These are phyloP conservation scores for Abrus precatorius DNA, from an alignment of 306 rosid species.

Conservation along the genomic window DNA sequence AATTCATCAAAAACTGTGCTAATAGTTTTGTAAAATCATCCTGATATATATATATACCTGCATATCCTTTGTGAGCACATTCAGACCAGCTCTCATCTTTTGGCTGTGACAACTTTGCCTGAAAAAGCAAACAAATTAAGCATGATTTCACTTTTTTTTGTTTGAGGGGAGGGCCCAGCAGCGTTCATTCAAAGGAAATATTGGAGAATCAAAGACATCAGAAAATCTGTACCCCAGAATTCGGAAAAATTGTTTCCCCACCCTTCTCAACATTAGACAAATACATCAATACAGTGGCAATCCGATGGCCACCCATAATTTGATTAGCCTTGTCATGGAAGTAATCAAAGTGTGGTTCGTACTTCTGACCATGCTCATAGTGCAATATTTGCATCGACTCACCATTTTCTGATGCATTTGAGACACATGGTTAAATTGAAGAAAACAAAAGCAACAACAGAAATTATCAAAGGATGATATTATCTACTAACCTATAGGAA, in stretches of 20 bases:
- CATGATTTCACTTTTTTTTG: constrained; percentile 1
- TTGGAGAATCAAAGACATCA: constrained; percentile 31
- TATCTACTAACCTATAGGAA: constrained; percentile 70
- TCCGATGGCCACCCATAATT: constrained; percentile 84
- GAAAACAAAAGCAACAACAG: constrained; percentile 14
- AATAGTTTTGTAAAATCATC: not conserved
- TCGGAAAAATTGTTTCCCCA: constrained; percentile 93
- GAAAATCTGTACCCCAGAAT: constrained; percentile 65
- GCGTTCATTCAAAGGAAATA: constrained; percentile 4
- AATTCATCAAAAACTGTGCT: not conserved
- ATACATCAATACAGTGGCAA: constrained; percentile 96
- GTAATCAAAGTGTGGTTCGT: constrained; percentile 90
- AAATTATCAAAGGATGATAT: constrained; percentile 29
- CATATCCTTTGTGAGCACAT: constrained; percentile 84
- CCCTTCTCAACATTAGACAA: constrained; percentile 87
- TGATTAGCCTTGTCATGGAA: constrained; percentile 89
- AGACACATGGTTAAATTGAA: constrained; percentile 1
- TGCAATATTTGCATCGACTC: constrained; percentile 89
- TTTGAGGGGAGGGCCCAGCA: not conserved
- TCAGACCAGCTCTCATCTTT: constrained; percentile 71
- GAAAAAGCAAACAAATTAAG: constrained; percentile 43
- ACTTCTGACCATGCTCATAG: constrained; percentile 88
- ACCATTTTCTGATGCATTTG: constrained; percentile 77
- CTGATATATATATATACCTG: constrained; percentile 62
- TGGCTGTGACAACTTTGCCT: constrained; percentile 61